Base-by-base conservation (phyloP, 352 stramenopile genomes). In the Phytopythium montanum region DNA sequence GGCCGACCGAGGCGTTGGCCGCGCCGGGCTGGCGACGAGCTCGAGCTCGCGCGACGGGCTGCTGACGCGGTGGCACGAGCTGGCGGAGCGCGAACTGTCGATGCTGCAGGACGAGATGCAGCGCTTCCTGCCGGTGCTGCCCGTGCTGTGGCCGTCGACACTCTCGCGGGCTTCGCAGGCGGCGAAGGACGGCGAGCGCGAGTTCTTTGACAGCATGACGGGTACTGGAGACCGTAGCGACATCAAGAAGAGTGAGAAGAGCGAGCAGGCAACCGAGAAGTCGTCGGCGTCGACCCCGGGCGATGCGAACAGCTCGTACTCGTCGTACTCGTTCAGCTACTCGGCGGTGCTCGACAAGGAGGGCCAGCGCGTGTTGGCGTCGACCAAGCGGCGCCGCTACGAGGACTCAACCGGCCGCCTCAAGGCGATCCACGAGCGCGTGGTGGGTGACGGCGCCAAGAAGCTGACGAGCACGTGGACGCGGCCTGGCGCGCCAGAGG, bases 351-450 rank as follows among this genome's bases (percentile, higher is more conserved):
- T 87, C 48, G 83, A 90, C 52, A 72, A 87, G 21, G 64, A 69
- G 9, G 84, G 84, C 9, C 70, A 76, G n/a, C 66, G 65, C 25
- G 60, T 92, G n/a, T 55, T 61, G 19, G 52, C 52, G 34, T 66
- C 66, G 14, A 78, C 69, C 12, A 55, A 69, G 58, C 84, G 84
- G 48, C 81, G 81, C 25, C 81, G 81, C 48, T 94, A 94, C 52
- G 80, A 94, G 46, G 84, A 94, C 59, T 90, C 85, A 34, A 79
- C 70, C 13, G 85, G 81, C 0, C 70, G 75, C 5, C 53, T 94
- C 31, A 94, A 92, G 63, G 85, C 81, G 2, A 62, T 69, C 8
- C 85, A 92, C 45, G 78, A 92, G 54, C 85, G 85, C 14, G 62
- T 81, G 48, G 76, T 94, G 23, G 73, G 80, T 44, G 81, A 63